Evolutionary conservation across 2,329 filamentous ascomycete species (phyloP), one percentile per base, ranked within the genome.

Genomic region (Meredithiella fracta): DNA sequence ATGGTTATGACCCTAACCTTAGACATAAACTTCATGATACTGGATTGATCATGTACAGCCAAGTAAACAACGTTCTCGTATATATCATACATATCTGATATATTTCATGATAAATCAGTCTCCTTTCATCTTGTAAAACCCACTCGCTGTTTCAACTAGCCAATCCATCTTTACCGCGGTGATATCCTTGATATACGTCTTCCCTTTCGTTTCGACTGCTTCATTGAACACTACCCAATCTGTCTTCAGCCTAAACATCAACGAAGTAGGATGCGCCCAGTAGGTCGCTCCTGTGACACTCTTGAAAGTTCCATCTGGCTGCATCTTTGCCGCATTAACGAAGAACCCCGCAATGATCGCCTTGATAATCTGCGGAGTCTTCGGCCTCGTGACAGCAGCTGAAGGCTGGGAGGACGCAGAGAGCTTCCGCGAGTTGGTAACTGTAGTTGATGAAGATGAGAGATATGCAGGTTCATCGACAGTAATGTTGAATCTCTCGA

Each of bases 151-250:
- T 67, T 97, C 88, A 51, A 90, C 66, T 62, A 98, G 73, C 86
- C 91, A 98, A n/a, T 72, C 74, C 74, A 88, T 95, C 66, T 96
- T 86, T 63, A 97, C 86, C 71, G 87, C 92, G n/a, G 83, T 92
- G 58, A 97, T 73, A 67, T 97, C 91, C 56, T 88, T 76, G 63
- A 98, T 94, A 65, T 84, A 97, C 0, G 79, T 89, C 73, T 97
- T 97, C 60, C 79, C 80, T 8, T 84, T 80, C 3, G 86, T 94
- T 70, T 97, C 87, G 74, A 95, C 80, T 38, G 95, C 80, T 69
- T 96, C 91, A 63, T 94, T 85, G 65, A 96, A 98, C 34, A 98
- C 78, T 8, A 97, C 89, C 89, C 91, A 97, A 61, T 96, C 89
- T 9, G 88, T 88, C 71, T 94, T 96, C 57, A 90, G 82, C 67